These are phyloP conservation scores for Tolypocladium guangdongense DNA, from an alignment of 2,329 filamentous ascomycete species.

Conservation along the genomic window DNA sequence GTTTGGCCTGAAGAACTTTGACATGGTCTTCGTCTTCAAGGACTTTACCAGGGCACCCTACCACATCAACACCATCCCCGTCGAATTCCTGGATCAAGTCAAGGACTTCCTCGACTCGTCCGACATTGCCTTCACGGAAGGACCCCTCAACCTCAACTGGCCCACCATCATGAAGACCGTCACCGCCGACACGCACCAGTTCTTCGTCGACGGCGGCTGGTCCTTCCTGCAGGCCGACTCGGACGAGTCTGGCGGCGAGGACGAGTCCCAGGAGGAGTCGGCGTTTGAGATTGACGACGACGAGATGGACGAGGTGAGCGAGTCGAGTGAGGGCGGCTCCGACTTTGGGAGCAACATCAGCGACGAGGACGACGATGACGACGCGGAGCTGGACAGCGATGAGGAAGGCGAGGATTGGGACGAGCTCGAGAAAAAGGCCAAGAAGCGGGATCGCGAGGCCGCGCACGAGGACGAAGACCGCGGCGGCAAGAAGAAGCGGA, in stretches of 20 bases:
- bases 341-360: constrained; percentile 88
- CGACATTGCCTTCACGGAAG: constrained; percentile 89
- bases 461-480: constrained; percentile 47
- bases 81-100: constrained; percentile 86
- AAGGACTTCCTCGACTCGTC: constrained; percentile 97
- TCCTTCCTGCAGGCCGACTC: constrained; percentile 80
- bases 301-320: constrained; percentile 74
- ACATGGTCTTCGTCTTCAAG: constrained; percentile 96
- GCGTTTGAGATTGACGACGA: constrained; percentile 86
- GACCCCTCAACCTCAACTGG: constrained; percentile 97
- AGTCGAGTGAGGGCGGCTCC: constrained; percentile 68
- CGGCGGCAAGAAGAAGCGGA: constrained; percentile 50
- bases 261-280: constrained; percentile 79
- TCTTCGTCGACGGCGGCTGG: constrained; percentile 95
- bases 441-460: constrained; percentile 66
- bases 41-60: constrained; percentile 85
- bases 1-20: constrained; percentile 98
- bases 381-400: constrained; percentile 52
- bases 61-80: constrained; percentile 96
- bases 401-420: constrained; percentile 89
- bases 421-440: constrained; percentile 82
- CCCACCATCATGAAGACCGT: constrained; percentile 99
- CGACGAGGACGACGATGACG: constrained; percentile 64
- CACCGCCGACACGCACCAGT: constrained; percentile 82
- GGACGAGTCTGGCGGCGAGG: constrained; percentile 68